Percentiles rank a stretch among this genome's conserved stretches.
Conservation (phyloP, 139 green algal species). For the Gonium pectorale region DNA sequence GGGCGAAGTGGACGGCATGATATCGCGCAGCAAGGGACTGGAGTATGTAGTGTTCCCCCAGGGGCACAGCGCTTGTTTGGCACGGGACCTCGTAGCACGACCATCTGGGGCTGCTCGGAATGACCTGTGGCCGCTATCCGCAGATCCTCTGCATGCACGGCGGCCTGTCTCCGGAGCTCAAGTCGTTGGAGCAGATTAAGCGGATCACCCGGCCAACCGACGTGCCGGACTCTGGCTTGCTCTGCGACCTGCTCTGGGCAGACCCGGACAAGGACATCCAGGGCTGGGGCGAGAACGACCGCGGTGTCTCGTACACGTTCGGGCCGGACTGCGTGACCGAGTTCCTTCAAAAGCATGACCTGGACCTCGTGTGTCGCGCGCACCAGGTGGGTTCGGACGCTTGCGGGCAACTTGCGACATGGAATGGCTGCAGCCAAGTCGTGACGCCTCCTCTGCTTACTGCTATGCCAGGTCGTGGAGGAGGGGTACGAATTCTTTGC, state of each 20-base stretch:
- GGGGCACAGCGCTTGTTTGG: too few relatives aligned
- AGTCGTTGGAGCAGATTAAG: conserved; percentile 98
- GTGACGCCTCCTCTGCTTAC: too few relatives aligned
- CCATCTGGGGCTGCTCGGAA: too few relatives aligned
- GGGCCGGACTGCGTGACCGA: conserved; percentile 94
- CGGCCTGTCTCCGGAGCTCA: conserved; percentile 97
- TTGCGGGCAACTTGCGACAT: not conserved
- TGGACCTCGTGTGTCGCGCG: conserved; percentile 97
- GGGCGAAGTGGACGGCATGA: too few relatives aligned
- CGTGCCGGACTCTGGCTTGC: conserved; percentile 96
- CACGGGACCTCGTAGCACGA: too few relatives aligned
- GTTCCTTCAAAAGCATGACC: conserved; percentile 97
- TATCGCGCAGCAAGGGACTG: too few relatives aligned
- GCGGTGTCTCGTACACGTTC: conserved; percentile 99
- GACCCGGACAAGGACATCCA: conserved; percentile 99
- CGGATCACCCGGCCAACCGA: conserved; percentile 95
- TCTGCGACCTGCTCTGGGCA: conserved; percentile 99
- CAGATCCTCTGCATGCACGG: conserved; percentile 99
- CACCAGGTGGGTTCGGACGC: conserved; percentile 83
- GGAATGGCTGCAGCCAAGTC: not conserved
- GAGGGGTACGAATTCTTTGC: conserved; percentile 99
- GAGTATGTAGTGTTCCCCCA: too few relatives aligned
- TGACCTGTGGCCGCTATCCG: too few relatives aligned
- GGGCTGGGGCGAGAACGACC: conserved; percentile 99
- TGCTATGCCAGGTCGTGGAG: conserved; percentile 89